Percentiles rank a stretch among this genome's conserved stretches.
phyloP scores from a whole-genome alignment of 176 grass and related monocot genomes.

The Echinochloa phyllopogon region DNA sequence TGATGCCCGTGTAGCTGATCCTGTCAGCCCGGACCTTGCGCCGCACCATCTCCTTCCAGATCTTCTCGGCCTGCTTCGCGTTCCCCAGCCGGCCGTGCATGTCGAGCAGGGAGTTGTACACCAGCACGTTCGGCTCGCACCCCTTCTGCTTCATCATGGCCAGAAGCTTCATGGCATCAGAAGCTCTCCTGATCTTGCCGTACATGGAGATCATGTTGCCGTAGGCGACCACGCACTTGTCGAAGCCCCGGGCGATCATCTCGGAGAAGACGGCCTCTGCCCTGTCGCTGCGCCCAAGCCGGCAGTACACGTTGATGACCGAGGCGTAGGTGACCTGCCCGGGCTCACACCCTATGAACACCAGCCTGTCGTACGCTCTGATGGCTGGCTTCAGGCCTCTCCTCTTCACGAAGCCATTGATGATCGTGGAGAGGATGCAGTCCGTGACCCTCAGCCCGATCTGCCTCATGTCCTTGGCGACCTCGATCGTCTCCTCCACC shows the following conservation, averaged over 20 bases:
- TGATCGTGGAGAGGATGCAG: slow-evolving; percentile 70
- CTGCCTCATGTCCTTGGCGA: slow-evolving; percentile 75
- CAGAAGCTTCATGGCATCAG: slow-evolving; percentile 75
- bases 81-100: slow-evolving; percentile 68
- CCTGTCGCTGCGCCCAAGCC: slow-evolving; percentile 64
- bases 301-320: slow-evolving; percentile 86
- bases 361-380: slow-evolving; percentile 65
- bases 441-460: slow-evolving; percentile 73
- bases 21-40: slow-evolving; percentile 66
- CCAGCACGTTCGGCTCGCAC: slow-evolving; percentile 77
- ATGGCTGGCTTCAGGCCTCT: slow-evolving; percentile 73
- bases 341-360: slow-evolving; percentile 67
- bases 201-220: slow-evolving; percentile 97
- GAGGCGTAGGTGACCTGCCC: slow-evolving; percentile 94
- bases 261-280: slow-evolving; percentile 73
- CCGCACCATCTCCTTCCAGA: slow-evolving; percentile 87
- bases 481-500: slow-evolving; percentile 59
- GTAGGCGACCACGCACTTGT: slow-evolving; percentile 83
- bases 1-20: slow-evolving; percentile 78
- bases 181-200: slow-evolving; percentile 67
- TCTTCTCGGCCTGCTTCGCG: slow-evolving; percentile 81
- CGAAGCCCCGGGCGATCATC: slow-evolving; percentile 83
- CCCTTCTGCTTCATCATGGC: slow-evolving; percentile 90
- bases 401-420: slow-evolving; percentile 87
- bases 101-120: slow-evolving; percentile 97